Evolutionary conservation across 73 alveolate species (phyloP).

Genomic region (Urostyla sp.): DNA sequence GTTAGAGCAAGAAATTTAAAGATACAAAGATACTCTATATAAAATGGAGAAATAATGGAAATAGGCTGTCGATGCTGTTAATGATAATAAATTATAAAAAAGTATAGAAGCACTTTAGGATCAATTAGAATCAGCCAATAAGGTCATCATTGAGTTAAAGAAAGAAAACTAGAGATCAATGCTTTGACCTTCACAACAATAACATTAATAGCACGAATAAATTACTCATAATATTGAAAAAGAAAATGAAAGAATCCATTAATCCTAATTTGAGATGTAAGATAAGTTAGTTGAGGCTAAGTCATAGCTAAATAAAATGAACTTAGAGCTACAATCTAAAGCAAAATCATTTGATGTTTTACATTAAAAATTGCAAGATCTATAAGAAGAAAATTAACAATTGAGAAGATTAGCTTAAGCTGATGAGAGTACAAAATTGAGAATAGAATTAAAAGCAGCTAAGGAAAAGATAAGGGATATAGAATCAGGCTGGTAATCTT

Average conservation of each 20-base stretch:
- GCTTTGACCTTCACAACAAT: slow-evolving; percentile 4
- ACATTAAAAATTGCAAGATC: slow-evolving; percentile 6
- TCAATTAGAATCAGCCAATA: slow-evolving; percentile 5
- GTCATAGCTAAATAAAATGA: slow-evolving; percentile 1
- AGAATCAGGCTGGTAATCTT: background rate
- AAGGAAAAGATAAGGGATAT: slow-evolving; percentile 18
- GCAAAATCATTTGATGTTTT: slow-evolving; percentile 28
- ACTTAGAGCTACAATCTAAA: slow-evolving; percentile 21
- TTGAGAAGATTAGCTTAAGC: slow-evolving; percentile 44
- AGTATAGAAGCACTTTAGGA: slow-evolving; percentile 6
- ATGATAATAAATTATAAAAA: slow-evolving; percentile 21
- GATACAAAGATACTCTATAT: slow-evolving; percentile 44
- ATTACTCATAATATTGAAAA: slow-evolving; percentile 12
- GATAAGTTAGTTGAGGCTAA: slow-evolving; percentile 24
- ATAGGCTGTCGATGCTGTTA: slow-evolving; percentile 49
- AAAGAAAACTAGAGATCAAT: slow-evolving; percentile 33
- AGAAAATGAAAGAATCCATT: slow-evolving; percentile 7
- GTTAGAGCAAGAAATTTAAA: background rate
- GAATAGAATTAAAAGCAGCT: slow-evolving; percentile 47
- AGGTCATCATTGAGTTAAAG: slow-evolving; percentile 20
- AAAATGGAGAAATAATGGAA: slow-evolving; percentile 52
- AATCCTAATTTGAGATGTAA: slow-evolving; percentile 23
- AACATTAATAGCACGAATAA: background rate
- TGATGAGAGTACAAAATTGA: slow-evolving; percentile 45
- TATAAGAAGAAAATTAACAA: slow-evolving; percentile 6